Evolutionary conservation across 208 protist species (phyloP).

Genomic region (Trypanosoma mega): DNA sequence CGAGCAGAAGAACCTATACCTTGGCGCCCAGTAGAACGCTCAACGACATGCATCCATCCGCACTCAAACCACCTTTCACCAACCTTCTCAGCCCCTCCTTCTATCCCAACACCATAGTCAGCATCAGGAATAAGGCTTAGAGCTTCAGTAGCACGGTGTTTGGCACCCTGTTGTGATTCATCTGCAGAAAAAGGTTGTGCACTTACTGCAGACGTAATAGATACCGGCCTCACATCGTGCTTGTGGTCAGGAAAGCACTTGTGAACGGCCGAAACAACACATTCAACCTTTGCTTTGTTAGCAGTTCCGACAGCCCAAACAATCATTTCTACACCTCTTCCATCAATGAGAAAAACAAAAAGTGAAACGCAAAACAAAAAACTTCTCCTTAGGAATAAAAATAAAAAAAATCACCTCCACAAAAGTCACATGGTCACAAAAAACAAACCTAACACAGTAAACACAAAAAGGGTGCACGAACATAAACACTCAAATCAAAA

Average conservation of each 20-base stretch:
- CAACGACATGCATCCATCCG: constrained; percentile 77
- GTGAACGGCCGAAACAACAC: constrained; percentile 37
- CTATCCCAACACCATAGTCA: constrained; percentile 74
- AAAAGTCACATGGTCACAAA: background rate
- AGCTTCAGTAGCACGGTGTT: constrained; percentile 51
- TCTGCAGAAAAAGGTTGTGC: constrained; percentile 80
- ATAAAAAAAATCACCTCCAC: background rate
- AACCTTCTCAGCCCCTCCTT: constrained; percentile 75
- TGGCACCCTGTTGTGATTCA: constrained; percentile 51
- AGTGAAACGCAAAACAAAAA: background rate
- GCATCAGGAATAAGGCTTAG: constrained; percentile 42
- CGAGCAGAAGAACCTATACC: constrained; percentile 74
- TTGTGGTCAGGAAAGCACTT: constrained; percentile 54
- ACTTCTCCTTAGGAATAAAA: background rate
- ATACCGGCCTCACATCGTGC: constrained; percentile 45
- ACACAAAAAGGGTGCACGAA: constrained; percentile 1
- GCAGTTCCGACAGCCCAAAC: constrained; percentile 78
- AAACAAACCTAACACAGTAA: background rate
- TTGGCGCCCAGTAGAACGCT: constrained; percentile 41
- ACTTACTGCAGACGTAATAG: constrained; percentile 49
- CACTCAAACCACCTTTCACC: constrained; percentile 74
- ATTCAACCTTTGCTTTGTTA: constrained; percentile 71
- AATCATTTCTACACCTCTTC: constrained; percentile 14
- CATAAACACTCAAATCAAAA: background rate
- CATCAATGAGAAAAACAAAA: background rate